Conservation (phyloP, 176 grass and related monocot genomes). For the Oryza rufipogon region DNA sequence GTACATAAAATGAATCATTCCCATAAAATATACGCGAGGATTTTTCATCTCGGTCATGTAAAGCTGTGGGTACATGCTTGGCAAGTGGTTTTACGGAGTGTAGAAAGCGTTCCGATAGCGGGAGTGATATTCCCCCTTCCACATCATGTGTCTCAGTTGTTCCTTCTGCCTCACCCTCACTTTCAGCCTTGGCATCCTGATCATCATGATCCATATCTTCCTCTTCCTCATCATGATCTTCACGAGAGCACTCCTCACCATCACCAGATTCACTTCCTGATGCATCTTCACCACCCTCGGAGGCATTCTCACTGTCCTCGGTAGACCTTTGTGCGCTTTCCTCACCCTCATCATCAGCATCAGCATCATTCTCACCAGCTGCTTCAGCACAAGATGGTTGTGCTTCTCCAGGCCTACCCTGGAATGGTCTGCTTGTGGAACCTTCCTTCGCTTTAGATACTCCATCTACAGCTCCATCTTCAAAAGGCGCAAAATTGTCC, state of each 20-base stretch:
- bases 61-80: slow-evolving; percentile 71
- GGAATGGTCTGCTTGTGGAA: slow-evolving; percentile 56
- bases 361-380: slow-evolving; percentile 80
- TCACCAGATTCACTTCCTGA: slow-evolving; percentile 95
- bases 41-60: slow-evolving; percentile 75
- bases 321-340: slow-evolving; percentile 92
- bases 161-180: slow-evolving; percentile 92
- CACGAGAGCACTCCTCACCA: slow-evolving; percentile 85
- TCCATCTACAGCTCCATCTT: slow-evolving; percentile 47
- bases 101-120: slow-evolving; percentile 78
- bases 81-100: slow-evolving; percentile 81
- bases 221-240: slow-evolving; percentile 94
- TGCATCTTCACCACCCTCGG: slow-evolving; percentile 88
- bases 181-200: slow-evolving; percentile 84
- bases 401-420: slow-evolving; percentile 54
- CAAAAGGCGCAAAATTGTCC: slow-evolving; percentile 80
- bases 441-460: slow-evolving; percentile 60
- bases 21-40: slow-evolving; percentile 76
- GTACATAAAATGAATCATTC: slow-evolving; percentile 93
- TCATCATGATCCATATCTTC: slow-evolving; percentile 88
- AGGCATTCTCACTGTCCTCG: slow-evolving; percentile 93
- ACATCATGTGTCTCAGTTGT: slow-evolving; percentile 64
- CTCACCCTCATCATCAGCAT: slow-evolving; percentile 89
- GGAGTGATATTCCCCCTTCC: slow-evolving; percentile 68
- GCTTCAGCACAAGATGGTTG: slow-evolving; percentile 57